Evolutionary conservation across 305 asterid genomes (phyloP).

Genomic region (Petunia hybrid): DNA sequence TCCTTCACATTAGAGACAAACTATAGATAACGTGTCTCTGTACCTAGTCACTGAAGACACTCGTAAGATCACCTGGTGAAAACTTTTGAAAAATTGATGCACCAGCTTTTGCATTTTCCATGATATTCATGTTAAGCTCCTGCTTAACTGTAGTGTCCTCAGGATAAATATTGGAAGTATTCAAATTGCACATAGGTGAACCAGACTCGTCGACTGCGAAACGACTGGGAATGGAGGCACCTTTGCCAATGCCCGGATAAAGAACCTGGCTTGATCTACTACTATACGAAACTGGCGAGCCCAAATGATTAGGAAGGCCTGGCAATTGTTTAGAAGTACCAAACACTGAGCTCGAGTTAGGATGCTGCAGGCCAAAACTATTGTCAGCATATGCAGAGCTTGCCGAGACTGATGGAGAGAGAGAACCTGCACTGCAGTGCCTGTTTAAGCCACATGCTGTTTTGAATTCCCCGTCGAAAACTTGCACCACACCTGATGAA

Average conservation of each 20-base stretch:
- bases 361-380: conserved; percentile 47
- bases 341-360: conserved; percentile 45
- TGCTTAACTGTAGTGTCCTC: conserved; percentile 61
- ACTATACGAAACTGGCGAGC: conserved; percentile 47
- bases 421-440: conserved; percentile 51
- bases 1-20: neutral
- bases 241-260: conserved; percentile 47
- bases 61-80: conserved; percentile 57
- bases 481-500: conserved; percentile 51
- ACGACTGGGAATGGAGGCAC: conserved; percentile 65
- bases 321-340: conserved; percentile 43
- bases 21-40: neutral
- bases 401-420: conserved; percentile 48
- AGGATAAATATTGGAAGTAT: conserved; percentile 47
- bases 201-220: conserved; percentile 64
- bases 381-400: conserved; percentile 49
- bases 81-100: conserved; percentile 44
- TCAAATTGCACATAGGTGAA: conserved; percentile 40
- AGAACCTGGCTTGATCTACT: conserved; percentile 39
- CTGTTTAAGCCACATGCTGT: conserved; percentile 41
- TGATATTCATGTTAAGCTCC: conserved; percentile 60
- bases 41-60: conserved; percentile 71
- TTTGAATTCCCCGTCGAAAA: conserved; percentile 49
- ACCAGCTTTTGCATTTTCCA: conserved; percentile 53
- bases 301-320: conserved; percentile 41